Percentiles rank a stretch among this genome's conserved stretches.
Evolutionary conservation across 2,329 filamentous ascomycete genomes (phyloP).

Genomic region (Biscogniauxia marginata): DNA sequence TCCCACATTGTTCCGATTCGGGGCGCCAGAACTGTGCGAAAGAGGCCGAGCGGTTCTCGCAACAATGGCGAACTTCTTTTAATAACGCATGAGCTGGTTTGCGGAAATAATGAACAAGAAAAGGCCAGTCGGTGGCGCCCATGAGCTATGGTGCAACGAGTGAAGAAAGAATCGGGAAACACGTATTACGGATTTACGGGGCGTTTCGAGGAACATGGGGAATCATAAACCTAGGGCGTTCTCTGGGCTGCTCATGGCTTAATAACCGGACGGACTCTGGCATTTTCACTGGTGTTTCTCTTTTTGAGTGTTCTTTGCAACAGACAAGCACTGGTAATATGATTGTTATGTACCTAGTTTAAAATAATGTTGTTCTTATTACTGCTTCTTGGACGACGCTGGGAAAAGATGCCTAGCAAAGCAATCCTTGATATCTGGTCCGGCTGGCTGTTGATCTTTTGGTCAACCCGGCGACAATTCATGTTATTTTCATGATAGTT

Average conservation of each 20-base stretch:
- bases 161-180: constrained; percentile 8
- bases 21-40: constrained; percentile 65
- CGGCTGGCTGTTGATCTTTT: too few relatives aligned
- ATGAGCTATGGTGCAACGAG: constrained; percentile 6
- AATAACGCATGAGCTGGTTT: constrained; percentile 16
- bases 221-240: constrained; percentile 19
- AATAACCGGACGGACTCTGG: constrained; percentile 11
- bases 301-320: not conserved
- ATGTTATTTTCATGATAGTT: too few relatives aligned
- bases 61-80: constrained; percentile 47
- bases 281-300: constrained; percentile 26
- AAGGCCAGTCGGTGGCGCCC: not conserved
- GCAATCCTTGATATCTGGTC: too few relatives aligned
- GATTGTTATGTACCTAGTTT: too few relatives aligned
- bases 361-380: too few relatives aligned
- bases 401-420: too few relatives aligned
- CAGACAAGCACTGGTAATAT: not conserved
- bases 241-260: constrained; percentile 9
- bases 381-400: not conserved
- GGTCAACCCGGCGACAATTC: too few relatives aligned
- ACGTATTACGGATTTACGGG: constrained; percentile 12
- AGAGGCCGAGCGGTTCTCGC: constrained; percentile 59
- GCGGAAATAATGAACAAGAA: not conserved
- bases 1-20: constrained; percentile 64
- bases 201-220: constrained; percentile 16